Evolutionary conservation across 192 early-diverging fungal genomes (phyloP).

Genomic region (Rhizoclosmatium globosum): DNA sequence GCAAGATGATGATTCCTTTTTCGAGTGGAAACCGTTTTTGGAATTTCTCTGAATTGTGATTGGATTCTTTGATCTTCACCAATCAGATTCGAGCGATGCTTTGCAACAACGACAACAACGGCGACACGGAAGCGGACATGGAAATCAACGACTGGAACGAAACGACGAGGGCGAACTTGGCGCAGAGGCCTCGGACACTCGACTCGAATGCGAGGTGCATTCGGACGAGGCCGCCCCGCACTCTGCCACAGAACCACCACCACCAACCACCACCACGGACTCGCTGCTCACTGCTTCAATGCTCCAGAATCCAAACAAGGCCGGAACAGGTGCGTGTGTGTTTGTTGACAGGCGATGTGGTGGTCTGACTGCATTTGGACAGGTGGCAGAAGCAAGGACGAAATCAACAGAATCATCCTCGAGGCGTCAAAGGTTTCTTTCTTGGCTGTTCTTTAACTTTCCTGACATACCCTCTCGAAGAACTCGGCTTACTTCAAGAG

Average conservation of each 20-base stretch:
- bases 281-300: slow-evolving; percentile 7
- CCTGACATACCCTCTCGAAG: background rate
- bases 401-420: slow-evolving; percentile 64
- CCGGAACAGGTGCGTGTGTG: slow-evolving; percentile 8
- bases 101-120: no score
- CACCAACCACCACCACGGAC: background rate
- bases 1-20: no score
- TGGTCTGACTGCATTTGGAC: slow-evolving; percentile 48
- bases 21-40: no score
- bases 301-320: slow-evolving; percentile 38
- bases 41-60: no score
- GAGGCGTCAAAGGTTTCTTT: slow-evolving; percentile 64
- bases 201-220: no score
- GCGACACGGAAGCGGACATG: no score
- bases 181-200: no score
- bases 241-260: background rate
- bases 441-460: background rate
- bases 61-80: no score
- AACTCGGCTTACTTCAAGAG: slow-evolving; percentile 17
- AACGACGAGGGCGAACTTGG: no score
- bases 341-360: no score
- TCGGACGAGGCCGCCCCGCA: background rate
- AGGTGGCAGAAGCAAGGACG: slow-evolving; percentile 51
- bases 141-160: no score
- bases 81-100: no score